Base-by-base conservation (phyloP, 2,329 filamentous ascomycete species). In the Exophiala oligosperma region DNA sequence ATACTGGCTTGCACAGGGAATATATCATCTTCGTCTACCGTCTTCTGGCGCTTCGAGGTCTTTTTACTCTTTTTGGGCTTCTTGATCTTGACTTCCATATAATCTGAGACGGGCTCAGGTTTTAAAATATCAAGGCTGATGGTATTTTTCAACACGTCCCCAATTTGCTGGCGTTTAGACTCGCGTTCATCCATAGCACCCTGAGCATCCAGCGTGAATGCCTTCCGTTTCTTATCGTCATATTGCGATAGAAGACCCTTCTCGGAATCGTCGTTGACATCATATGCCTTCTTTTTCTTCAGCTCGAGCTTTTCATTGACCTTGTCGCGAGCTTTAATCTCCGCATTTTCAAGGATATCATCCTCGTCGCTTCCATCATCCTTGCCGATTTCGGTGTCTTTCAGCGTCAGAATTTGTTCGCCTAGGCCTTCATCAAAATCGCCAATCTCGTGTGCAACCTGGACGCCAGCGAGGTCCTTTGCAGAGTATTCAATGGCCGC, bases 211-310 rank as follows among this genome's bases (percentile, higher is more conserved):
- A 99, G 79, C 0, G 90, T 96, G 68, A 99, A 99, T 24, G 84
- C 83, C 71, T 95, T 96, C 56, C 82, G 79, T 76, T 95, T 94
- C 75, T 96, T 96, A 64, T 97, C 94, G 67, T 97, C 94, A 70
- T 99, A 99, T 67, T 99, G 93, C 12, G 90, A 85, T 43, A 99
- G 77, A 24, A 99, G 86, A 11, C 83, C 87, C 24, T 82, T 82
- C 28, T 86, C 82, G 46, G 89, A 87, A 35, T 87, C 78, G 57
- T 88, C 86, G 61, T 91, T 88, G 0, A 93, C 92, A 67, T 99
- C 91, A 73, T 99, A 99, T 1, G 86, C 87, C 73, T 92, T 91
- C 81, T 96, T 97, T 78, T 97, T 96, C 78, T 97, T 96, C 41
- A 92, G 76, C 43, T 94, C 87, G 11, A 97, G 77, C 66, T 84